Base-by-base conservation (phyloP, 208 protist genomes). In the Trypanosomatidae sp. region DNA sequence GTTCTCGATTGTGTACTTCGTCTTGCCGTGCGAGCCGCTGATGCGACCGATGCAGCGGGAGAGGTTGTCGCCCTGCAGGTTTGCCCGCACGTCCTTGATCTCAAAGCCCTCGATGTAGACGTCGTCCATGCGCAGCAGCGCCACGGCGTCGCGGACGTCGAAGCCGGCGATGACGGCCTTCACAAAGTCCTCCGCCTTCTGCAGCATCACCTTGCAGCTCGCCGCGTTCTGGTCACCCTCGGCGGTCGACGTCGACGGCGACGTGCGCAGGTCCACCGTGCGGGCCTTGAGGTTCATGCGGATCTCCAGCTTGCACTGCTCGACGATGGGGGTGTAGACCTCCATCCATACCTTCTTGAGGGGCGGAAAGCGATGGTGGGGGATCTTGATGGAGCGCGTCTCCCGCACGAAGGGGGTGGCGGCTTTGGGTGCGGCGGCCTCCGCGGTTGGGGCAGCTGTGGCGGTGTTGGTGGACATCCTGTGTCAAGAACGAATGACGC, bases 1-100 rank as follows among this genome's bases (percentile, higher is more conserved):
- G 79, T 99, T 99, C 84, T 99, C 99, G 73, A 99, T 99, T 13
- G 99, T 98, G 84, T 98, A 99, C 90, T 99, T 99, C 2, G 98
- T 99, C 85, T 99, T 99, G 36, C 99, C 99, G 68, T 99, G 98
- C 43, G 98, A 98, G 52, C 99, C 99, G 52, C 98, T 99, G 71
- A 99, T 98, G 75, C 99, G 98, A 58, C 99, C 99, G 79, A 99
- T 99, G 73, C 99, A 99, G 49, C 99, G 95, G 5, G 95, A 96
- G 3, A 98, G 82, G 72, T 98, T 95, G 74, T 98, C 96, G 41
- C 96, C 96, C 36, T 95, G 81, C 59, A 98, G 73, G 69, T 95
- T 96, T 0, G 91, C 89, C 8, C 95, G 94, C 41, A 98, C 99
- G 87, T 99, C 98, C 66, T 98, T 98, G 47, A 99, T 93, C 77